phyloP scores from a whole-genome alignment of 2,329 filamentous ascomycete genomes.

The Beauveria asiatica region DNA sequence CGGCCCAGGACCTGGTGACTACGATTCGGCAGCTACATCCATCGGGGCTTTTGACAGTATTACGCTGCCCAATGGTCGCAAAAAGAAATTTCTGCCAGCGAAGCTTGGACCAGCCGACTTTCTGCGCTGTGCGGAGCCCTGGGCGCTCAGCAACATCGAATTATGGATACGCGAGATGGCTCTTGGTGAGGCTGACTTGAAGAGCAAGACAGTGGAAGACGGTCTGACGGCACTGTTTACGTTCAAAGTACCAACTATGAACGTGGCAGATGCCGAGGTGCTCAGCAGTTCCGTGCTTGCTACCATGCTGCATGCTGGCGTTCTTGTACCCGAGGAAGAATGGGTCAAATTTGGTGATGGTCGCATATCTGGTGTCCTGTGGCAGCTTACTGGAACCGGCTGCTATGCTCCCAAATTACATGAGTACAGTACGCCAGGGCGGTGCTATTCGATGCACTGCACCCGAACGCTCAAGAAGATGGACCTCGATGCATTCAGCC shows the following conservation, averaged over 20 bases:
- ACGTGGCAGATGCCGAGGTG: slow-evolving; percentile 89
- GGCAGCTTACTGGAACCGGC: slow-evolving; percentile 82
- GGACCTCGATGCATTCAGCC: slow-evolving; percentile 67
- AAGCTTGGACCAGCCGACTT: slow-evolving; percentile 78
- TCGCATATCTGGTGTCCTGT: slow-evolving; percentile 79
- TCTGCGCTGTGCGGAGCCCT: slow-evolving; percentile 77
- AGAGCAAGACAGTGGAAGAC: slow-evolving; percentile 75
- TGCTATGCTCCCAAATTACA: slow-evolving; percentile 87
- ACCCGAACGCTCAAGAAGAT: slow-evolving; percentile 92
- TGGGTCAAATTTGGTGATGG: slow-evolving; percentile 90
- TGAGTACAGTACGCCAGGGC: slow-evolving; percentile 55
- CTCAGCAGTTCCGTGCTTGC: slow-evolving; percentile 69
- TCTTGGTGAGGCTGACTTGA: slow-evolving; percentile 83
- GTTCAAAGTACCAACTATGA: slow-evolving; percentile 95
- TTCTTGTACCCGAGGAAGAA: slow-evolving; percentile 82
- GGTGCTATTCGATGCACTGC: slow-evolving; percentile 92
- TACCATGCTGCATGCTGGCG: slow-evolving; percentile 70
- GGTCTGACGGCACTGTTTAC: slow-evolving; percentile 85
- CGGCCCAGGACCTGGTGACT: slow-evolving; percentile 46
- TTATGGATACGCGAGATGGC: slow-evolving; percentile 82
- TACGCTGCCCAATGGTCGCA: slow-evolving; percentile 67
- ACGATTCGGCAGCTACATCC: slow-evolving; percentile 46
- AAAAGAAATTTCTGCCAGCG: slow-evolving; percentile 75
- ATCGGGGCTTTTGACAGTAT: slow-evolving; percentile 70
- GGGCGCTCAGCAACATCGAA: slow-evolving; percentile 84